Base-by-base conservation (phyloP, 108 stramenopile genomes). In the Nitzschia sp. region DNA sequence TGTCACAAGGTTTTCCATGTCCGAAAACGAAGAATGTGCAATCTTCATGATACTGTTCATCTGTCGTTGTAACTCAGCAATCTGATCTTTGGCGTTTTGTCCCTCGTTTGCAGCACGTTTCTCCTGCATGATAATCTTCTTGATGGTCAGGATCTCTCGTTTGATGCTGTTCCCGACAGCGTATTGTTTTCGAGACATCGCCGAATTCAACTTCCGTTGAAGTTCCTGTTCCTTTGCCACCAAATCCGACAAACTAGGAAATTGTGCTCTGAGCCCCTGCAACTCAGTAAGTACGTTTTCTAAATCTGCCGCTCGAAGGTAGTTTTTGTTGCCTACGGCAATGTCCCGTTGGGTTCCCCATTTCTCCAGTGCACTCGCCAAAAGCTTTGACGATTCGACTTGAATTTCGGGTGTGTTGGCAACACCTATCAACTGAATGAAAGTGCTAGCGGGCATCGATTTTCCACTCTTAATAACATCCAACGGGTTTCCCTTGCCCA, bases 371-470 rank as follows among this genome's bases (percentile, higher is more conserved):
- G 65, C 64, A 22, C 24, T 59, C 48, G 58, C 37, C 51, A 77
- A 65, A 34, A 24, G 21, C 11, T 62, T 60, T 24, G 21, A 19
- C 5, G 76, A 77, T 24, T 77, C 70, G 14, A 77, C 55, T 10
- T 71, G 57, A 40, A 77, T 50, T 62, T 71, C 69, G 8, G 76
- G 76, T 19, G 65, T 71, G 53, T 77, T 70, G 10, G 76, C 76
- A 54, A 71, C 54, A 6, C 70, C 60, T 14, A 77, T 71, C 46
- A 77, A 41, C 21, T 70, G 66, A 43, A 71, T 71, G 38, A 77
- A 71, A 12, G 58, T 46, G 39, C 59, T 67, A 12, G 69, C 70
- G 22, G 64, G 76, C 70, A 77, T 77, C 9, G 64, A 26, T 46
- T 71, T 67, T 6, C 48, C 76, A 10, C 57, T 48, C 41, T 60